These are phyloP conservation scores for Nicotiana tomentosiformis DNA, from an alignment of 257 asterid genomes.

Conservation along the genomic window DNA sequence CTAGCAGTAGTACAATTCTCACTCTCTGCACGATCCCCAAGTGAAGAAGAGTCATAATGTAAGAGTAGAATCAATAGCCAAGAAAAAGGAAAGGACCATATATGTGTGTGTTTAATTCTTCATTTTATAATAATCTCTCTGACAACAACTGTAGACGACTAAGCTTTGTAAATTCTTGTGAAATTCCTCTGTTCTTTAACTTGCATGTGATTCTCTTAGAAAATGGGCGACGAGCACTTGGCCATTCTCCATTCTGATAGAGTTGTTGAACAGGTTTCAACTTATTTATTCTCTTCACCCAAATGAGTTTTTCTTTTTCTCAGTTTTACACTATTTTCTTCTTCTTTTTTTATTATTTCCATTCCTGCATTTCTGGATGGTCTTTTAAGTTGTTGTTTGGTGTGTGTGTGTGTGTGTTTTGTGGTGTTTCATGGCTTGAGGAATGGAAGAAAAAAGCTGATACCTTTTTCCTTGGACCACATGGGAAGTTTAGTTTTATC, in stretches of 20 bases:
- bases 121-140: neutral
- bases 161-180: neutral
- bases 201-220: constrained; percentile 16
- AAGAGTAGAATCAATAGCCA: neutral
- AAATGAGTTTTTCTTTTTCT: neutral
- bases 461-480: neutral
- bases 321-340: too few relatives aligned
- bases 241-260: constrained; percentile 25
- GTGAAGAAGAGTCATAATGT: neutral
- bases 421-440: neutral
- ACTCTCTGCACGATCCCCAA: neutral
- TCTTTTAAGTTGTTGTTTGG: neutral
- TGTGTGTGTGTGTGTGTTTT: neutral
- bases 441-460: neutral
- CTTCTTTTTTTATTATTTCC: neutral
- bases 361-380: neutral
- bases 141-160: neutral
- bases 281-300: neutral
- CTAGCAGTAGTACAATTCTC: neutral
- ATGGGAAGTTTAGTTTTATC: neutral
- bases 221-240: constrained; percentile 33
- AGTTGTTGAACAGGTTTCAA: constrained; percentile 36
- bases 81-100: neutral
- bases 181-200: neutral
- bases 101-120: neutral